A percentile compares a stretch with the other conserved stretches of the same genome.
Evolutionary conservation across 306 rosid genomes (phyloP).

Genomic region (Nissolia schottii): DNA sequence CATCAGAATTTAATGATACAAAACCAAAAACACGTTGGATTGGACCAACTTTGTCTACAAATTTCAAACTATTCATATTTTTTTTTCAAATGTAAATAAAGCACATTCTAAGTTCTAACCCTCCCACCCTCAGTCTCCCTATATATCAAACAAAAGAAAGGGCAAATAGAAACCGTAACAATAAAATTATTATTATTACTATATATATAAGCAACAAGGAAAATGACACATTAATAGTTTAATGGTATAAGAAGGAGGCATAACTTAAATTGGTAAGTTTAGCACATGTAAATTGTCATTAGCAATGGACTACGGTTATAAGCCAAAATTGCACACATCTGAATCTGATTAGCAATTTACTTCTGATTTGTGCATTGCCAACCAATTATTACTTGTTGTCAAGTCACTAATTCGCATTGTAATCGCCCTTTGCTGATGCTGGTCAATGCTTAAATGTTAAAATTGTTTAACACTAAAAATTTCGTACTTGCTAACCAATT

Average conservation of each 20-base stretch:
- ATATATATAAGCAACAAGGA: too few species aligned
- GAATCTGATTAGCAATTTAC: neutral
- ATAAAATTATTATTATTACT: neutral
- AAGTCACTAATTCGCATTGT: slow-evolving; percentile 11
- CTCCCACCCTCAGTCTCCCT: slow-evolving; percentile 25
- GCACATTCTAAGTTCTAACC: slow-evolving; percentile 24
- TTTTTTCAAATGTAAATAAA: slow-evolving; percentile 18
- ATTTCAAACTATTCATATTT: neutral
- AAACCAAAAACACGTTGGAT: slow-evolving; percentile 35
- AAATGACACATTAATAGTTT: neutral
- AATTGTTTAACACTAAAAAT: too few species aligned
- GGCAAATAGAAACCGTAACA: neutral
- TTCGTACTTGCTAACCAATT: slow-evolving; percentile 44
- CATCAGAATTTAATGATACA: slow-evolving; percentile 41
- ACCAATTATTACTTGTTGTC: slow-evolving; percentile 8
- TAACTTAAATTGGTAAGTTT: neutral
- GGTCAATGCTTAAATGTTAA: slow-evolving; percentile 45
- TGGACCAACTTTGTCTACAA: slow-evolving; percentile 42
- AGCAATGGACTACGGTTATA: neutral
- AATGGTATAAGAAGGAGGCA: neutral
- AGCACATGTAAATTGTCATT: neutral
- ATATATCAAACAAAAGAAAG: neutral
- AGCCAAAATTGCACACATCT: neutral
- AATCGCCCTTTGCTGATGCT: slow-evolving; percentile 10
- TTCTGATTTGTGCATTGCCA: neutral